Base-by-base conservation (phyloP, 2,329 filamentous ascomycete species). In the Colletotrichum somersetense region DNA sequence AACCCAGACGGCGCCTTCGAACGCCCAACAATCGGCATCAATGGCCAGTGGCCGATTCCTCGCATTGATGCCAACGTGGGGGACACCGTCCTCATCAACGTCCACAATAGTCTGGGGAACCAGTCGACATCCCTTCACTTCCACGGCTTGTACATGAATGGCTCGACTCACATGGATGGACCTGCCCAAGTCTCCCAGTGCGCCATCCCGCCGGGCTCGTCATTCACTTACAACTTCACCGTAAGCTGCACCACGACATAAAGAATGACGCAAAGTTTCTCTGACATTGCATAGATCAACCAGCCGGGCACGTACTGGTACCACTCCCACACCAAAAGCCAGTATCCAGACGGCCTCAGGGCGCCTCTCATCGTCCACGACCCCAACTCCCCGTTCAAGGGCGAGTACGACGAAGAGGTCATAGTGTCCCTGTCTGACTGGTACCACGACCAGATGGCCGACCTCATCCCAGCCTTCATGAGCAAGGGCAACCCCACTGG, bases 241-340 rank as follows among this genome's bases (percentile, higher is more conserved):
- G 89, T 91, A 78, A 77, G 80, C 64, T 14, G 10, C 33, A 18
- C 11, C 33, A n/a, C 35, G 44, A 20, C 4, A 23, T 0, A 35
- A 5, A 30, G 38, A 33, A 14, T 35, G 30, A 50, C 30, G 20
- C 18, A 16, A 5, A 33, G 23, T 4, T 7, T 10, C 12, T 48
- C 30, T 35, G 12, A 59, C 61, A 5, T 38, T 42, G 8, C 20
- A 73, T 74, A 87, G 91, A 79, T 87, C 66, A 78, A 89, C 61
- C 91, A 93, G 82, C 86, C 91, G 0, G 93, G 92, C 38, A 93
- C 92, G 1, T 95, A 93, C 80, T 95, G 92, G 93, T 95, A 95
- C 75, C 92, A 94, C 78, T 92, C 90, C 5, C 92, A 94, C 77
- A 86, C 86, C 30, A 85, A 86, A 73, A 90, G 87, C 33, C 91